Conservation (phyloP, 1,284 basidiomycete species). For the Mycena sp. region DNA sequence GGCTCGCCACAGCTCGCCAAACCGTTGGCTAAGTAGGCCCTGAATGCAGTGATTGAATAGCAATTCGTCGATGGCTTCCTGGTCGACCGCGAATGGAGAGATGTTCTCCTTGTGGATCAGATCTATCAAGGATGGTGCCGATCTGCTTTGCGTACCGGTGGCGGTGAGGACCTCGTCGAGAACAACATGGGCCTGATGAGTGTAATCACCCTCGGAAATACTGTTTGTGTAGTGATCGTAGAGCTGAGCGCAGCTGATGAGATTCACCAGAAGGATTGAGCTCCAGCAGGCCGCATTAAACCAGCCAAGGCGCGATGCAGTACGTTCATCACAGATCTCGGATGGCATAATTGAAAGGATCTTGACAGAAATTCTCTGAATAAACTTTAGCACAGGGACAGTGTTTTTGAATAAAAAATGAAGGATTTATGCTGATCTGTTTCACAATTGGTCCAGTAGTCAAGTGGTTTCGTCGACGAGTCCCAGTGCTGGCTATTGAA, state of each 20-base stretch:
- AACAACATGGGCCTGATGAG: not conserved
- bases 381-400: not conserved
- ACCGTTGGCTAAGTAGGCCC: too few relatives aligned
- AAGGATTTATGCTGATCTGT: not conserved
- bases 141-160: not conserved
- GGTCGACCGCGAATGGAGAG: not conserved
- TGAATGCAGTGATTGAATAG: too few relatives aligned
- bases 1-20: too few relatives aligned
- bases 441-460: constrained; percentile 1
- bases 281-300: not conserved
- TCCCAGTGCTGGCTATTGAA: constrained; percentile 20
- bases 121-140: constrained; percentile 5
- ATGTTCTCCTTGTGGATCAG: constrained; percentile 10
- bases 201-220: not conserved
- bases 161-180: not conserved
- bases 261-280: not conserved
- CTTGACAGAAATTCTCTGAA: not conserved
- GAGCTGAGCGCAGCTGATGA: not conserved
- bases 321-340: too few relatives aligned
- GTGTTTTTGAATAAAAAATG: too few relatives aligned
- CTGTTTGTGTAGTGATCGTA: not conserved
- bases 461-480: constrained; percentile 1
- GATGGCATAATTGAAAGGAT: not conserved
- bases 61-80: not conserved
- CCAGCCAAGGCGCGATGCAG: not conserved